Base-by-base conservation (phyloP, 306 rosid genomes). In the Lagenaria siceraria region DNA sequence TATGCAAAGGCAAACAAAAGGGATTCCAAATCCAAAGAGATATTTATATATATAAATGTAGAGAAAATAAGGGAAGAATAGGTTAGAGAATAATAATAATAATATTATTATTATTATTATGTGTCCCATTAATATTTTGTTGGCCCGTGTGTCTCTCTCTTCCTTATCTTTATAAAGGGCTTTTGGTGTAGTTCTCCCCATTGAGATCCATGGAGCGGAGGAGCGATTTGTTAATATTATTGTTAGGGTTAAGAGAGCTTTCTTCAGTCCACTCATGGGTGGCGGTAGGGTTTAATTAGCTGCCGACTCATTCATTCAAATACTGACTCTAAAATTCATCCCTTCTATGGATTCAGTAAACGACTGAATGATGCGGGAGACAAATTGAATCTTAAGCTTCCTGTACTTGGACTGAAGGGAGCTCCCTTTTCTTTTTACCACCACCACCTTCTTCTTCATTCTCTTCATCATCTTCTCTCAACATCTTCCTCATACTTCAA, bases 341-440 rank as follows among this genome's bases (percentile, higher is more conserved):
- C 8, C 29, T n/a, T 4, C 15, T 0, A 46, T 46, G 51, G 76
- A 71, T 49, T 49, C 77, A 73, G 46, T 73, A 73, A 73, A 73
- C 77, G 77, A 73, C 0, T 73, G 77, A 73, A 73, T 73, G 77
- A 73, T 73, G 77, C 77, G 77, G 77, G 77, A 73, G 77, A 73
- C 77, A 73, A 73, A 51, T 73, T 73, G 77, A 73, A 73, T 51
- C 77, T 73, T 73, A 73, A 73, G 77, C 61, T 73, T 73, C 62
- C 77, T 73, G 62, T 73, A 73, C 77, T 73, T 73, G 77, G 77
- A 73, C 77, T 73, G 77, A 73, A 73, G 77, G 77, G 77, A 73
- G 77, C 77, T 73, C 77, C 77, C 77, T 73, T 73, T 51, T 8
- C 77, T 27, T 51, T 73, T 24, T n/a, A n/a, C n/a, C n/a, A n/a